These are phyloP conservation scores for Diddensiella caesifluorescens DNA, from an alignment of 805 yeast species.

Conservation along the genomic window DNA sequence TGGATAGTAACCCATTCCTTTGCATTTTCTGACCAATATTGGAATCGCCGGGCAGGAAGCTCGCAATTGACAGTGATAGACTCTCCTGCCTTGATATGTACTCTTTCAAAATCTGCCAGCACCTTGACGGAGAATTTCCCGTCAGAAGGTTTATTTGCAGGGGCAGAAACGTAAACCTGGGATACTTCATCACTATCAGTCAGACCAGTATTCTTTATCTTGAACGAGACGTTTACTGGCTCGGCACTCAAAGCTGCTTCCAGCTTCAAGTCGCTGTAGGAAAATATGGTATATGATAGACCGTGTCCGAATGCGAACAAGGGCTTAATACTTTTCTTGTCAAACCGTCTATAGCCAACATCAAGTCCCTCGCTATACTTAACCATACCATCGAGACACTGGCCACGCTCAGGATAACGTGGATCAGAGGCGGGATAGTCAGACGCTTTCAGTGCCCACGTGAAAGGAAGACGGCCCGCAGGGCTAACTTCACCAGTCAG, in stretches of 20 bases:
- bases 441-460: conserved; percentile 45
- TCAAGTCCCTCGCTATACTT: conserved; percentile 25
- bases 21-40: too few relatives aligned
- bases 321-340: conserved; percentile 54
- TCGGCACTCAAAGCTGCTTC: conserved; percentile 31
- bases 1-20: too few relatives aligned
- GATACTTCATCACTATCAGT: conserved; percentile 49
- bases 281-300: conserved; percentile 52
- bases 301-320: conserved; percentile 60
- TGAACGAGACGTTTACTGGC: conserved; percentile 33
- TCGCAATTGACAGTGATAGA: too few relatives aligned
- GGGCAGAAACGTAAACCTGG: conserved; percentile 43
- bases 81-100: too few relatives aligned
- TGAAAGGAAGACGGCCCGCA: conserved; percentile 47
- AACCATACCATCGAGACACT: conserved; percentile 29
- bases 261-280: conserved; percentile 34
- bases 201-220: conserved; percentile 46
- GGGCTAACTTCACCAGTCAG: conserved; percentile 55
- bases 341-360: conserved; percentile 38
- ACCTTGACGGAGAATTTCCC: too few relatives aligned
- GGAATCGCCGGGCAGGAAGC: too few relatives aligned
- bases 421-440: conserved; percentile 55
- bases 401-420: conserved; percentile 46
- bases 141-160: too few relatives aligned
- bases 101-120: too few relatives aligned